Percentiles rank a stretch among this genome's conserved stretches.
These are phyloP conservation scores for Tulasnella sp. DNA, from an alignment of 768 basidiomycete genomes.

Conservation along the genomic window DNA sequence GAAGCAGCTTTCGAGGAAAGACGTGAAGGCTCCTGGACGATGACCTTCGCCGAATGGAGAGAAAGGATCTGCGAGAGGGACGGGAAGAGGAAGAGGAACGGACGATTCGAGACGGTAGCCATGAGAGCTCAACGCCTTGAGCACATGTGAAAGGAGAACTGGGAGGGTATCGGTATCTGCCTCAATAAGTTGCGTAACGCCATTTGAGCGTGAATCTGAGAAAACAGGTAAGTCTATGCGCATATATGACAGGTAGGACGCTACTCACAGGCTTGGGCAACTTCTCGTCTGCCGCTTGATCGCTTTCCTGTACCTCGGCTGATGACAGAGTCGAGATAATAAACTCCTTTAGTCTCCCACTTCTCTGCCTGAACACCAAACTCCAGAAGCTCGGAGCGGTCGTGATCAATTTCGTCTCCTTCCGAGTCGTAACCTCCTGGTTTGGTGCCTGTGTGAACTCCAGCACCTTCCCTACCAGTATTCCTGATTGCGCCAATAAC, in stretches of 20 bases:
- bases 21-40: background rate
- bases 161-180: slow-evolving; percentile 14
- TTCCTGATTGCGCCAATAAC: slow-evolving; percentile 12
- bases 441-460: background rate
- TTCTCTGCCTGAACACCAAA: slow-evolving; percentile 12
- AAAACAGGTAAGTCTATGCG: background rate
- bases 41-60: slow-evolving; percentile 2
- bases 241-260: background rate
- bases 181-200: slow-evolving; percentile 1
- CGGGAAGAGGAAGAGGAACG: slow-evolving; percentile 10
- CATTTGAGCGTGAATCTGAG: background rate
- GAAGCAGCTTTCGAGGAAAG: slow-evolving; percentile 3
- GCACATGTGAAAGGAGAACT: slow-evolving; percentile 7
- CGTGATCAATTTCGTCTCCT: slow-evolving; percentile 2
- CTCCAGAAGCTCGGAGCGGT: slow-evolving; percentile 4
- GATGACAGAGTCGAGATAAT: slow-evolving; percentile 13
- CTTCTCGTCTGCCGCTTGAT: background rate
- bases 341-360: slow-evolving; percentile 13
- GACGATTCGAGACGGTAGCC: slow-evolving; percentile 11
- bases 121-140: slow-evolving; percentile 9
- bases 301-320: slow-evolving; percentile 8
- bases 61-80: slow-evolving; percentile 11
- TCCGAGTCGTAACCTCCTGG: background rate
- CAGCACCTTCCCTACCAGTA: slow-evolving; percentile 6
- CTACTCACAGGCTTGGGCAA: slow-evolving; percentile 8